Evolutionary conservation across 768 basidiomycete species (phyloP), one percentile per base, ranked within the genome.

Genomic region (Trametes villosa): DNA sequence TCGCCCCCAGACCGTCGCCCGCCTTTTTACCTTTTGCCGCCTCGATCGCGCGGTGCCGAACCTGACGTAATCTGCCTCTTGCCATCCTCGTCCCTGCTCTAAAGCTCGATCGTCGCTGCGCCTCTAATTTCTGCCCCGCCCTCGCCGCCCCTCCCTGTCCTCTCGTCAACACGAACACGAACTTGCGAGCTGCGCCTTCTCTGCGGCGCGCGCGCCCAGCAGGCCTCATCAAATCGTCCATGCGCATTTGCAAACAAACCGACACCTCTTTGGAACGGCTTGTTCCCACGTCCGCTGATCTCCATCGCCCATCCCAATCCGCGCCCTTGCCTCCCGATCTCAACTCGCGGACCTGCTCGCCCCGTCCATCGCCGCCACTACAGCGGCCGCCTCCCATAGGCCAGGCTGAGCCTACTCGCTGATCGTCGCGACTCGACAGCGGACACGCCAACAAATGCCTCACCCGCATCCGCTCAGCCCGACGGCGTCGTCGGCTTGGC

Each of bases 21-120:
- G 31, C 41, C 44, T 44, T 51, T 57, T 53, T 50, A 55, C 55
- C 51, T 62, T 50, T 52, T 53, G 51, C 57, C 48, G 41, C 18
- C 50, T 63, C 53, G 47, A 56, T 40, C 53, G 52, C 42, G 36
- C 47, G 51, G 36, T 47, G 34, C 41, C 52, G 42, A 40, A 27
- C 40, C 40, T 60, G 57, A 59, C 54, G 48, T 60, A 57, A 56
- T 59, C 53, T 31, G 30, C 15, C 41, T 51, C 45, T 58, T 53
- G 22, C 45, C 52, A 49, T 57, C 42, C 42, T 49, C 17, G 46
- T 50, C 49, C 36, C 45, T 44, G 30, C 41, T 31, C 60, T 45
- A 44, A 34, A 44, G 30, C 55, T 59, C 62, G 57, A 48, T 54
- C 56, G 47, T 44, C 41, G 53, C 27, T 42, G 60, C 53, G 53